Percentiles rank a stretch among this genome's conserved stretches.
Conservation (phyloP, 192 early-diverging fungal species). For the Coemansia sp. region DNA sequence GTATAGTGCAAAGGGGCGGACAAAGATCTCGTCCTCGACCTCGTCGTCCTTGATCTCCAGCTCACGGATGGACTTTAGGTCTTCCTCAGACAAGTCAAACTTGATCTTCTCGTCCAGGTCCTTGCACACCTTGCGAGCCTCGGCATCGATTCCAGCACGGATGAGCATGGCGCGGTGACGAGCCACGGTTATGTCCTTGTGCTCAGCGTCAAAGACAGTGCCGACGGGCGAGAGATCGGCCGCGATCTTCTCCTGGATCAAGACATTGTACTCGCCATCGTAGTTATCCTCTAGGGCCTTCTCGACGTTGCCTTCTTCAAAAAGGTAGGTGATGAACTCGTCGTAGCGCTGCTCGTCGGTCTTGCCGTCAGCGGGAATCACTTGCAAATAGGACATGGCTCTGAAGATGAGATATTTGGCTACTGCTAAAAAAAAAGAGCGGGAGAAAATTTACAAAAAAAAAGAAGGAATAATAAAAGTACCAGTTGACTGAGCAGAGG, state of each 20-base stretch:
- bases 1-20: slow-evolving; percentile 56
- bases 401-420: background rate
- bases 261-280: slow-evolving; percentile 44
- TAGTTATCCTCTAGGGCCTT: slow-evolving; percentile 42
- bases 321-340: slow-evolving; percentile 39
- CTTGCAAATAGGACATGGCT: slow-evolving; percentile 45
- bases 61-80: slow-evolving; percentile 41
- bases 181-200: slow-evolving; percentile 32
- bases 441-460: slow-evolving; percentile 2
- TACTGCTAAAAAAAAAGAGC: slow-evolving; percentile 9
- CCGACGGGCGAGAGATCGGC: slow-evolving; percentile 46
- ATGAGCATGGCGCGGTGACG: slow-evolving; percentile 52
- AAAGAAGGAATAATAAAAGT: background rate
- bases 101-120: slow-evolving; percentile 46
- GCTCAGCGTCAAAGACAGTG: slow-evolving; percentile 30
- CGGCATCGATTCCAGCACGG: slow-evolving; percentile 35
- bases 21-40: slow-evolving; percentile 44
- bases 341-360: slow-evolving; percentile 54
- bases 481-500: background rate
- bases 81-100: slow-evolving; percentile 50
- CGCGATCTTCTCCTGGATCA: slow-evolving; percentile 52
- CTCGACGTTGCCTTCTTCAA: slow-evolving; percentile 49
- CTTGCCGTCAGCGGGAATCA: slow-evolving; percentile 46
- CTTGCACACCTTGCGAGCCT: slow-evolving; percentile 48
- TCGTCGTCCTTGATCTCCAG: slow-evolving; percentile 38